Percentiles rank a stretch among this genome's conserved stretches.
phyloP scores from a whole-genome alignment of 2,329 filamentous ascomycete species.

The Fusarium sp. region DNA sequence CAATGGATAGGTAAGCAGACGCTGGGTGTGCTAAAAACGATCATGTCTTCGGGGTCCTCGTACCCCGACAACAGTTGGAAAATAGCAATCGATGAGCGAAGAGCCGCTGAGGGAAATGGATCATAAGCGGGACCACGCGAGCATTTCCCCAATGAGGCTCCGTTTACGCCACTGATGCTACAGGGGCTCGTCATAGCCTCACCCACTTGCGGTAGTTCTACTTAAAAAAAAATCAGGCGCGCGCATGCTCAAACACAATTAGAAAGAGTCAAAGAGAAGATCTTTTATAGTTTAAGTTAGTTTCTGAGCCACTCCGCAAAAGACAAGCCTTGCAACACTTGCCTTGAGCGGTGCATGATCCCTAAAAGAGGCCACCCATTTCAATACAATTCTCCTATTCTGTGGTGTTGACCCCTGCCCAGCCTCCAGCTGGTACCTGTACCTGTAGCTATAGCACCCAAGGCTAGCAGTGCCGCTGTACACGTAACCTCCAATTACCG shows the following conservation, averaged over 20 bases:
- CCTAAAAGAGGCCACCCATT: neutral
- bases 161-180: slow-evolving; percentile 18
- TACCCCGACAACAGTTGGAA: neutral
- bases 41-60: neutral
- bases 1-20: neutral
- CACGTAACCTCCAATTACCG: slow-evolving; percentile 42
- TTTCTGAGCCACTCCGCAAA: neutral
- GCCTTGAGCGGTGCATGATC: neutral
- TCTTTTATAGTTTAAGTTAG: neutral
- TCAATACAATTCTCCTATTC: slow-evolving; percentile 7
- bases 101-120: neutral
- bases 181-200: slow-evolving; percentile 32
- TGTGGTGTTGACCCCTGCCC: neutral
- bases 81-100: slow-evolving; percentile 1
- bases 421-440: slow-evolving; percentile 3
- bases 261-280: neutral
- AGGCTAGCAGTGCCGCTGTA: slow-evolving; percentile 18
- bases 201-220: slow-evolving; percentile 7
- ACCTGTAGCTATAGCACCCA: neutral
- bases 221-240: slow-evolving; percentile 23
- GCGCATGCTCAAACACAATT: slow-evolving; percentile 37
- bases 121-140: slow-evolving; percentile 41
- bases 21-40: neutral
- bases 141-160: slow-evolving; percentile 44
- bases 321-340: neutral